Evolutionary conservation across 1,284 basidiomycete genomes (phyloP), one percentile per base, ranked within the genome.

Genomic region (Ganoderma leucocontextum): DNA sequence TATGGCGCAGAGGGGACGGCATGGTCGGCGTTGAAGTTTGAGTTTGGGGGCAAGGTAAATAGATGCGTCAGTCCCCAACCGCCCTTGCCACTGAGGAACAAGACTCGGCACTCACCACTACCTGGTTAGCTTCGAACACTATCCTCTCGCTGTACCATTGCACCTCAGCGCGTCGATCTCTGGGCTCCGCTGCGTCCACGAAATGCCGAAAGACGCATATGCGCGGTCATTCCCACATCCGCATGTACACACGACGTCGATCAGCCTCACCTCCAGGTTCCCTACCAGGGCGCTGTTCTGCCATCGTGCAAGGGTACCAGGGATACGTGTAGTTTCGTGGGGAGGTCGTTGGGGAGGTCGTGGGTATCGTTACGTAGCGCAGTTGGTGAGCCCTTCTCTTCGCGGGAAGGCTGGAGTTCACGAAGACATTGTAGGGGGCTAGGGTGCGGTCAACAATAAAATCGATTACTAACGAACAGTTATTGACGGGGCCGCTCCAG

Each of bases 91-190:
- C 9, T 15, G 33, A 55, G 29, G n/a, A 47, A 22, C 35, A n/a
- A 25, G 22, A 29, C 33, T 22, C 42, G 9, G 5, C n/a, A 63
- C 71, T 66, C 58, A 68, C 71, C 42, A 63, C 62, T 2, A 63
- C 66, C 44, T 65, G 38, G 38, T 55, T 22, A 36, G 58, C 65
- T n/a, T 70, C 70, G 60, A 72, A 70, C 10, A 38, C 39, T 22
- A 72, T 60, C 33, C 62, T 65, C 55, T 69, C 67, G 61, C 57
- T 60, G 38, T 72, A 72, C 69, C 67, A 70, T 5, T 62, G 63
- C 19, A 68, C 61, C 55, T 52, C 61, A n/a, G 52, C 68, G 2
- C 38, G 65, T 17, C 47, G 58, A 19, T 65, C 65, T 33, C 25
- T 49, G 2, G 35, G 17, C 38, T 49, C 60, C n/a, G 39, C 36